Evolutionary conservation across 1,284 basidiomycete species (phyloP), one percentile per base, ranked within the genome.

Genomic region (Irpex sp.): DNA sequence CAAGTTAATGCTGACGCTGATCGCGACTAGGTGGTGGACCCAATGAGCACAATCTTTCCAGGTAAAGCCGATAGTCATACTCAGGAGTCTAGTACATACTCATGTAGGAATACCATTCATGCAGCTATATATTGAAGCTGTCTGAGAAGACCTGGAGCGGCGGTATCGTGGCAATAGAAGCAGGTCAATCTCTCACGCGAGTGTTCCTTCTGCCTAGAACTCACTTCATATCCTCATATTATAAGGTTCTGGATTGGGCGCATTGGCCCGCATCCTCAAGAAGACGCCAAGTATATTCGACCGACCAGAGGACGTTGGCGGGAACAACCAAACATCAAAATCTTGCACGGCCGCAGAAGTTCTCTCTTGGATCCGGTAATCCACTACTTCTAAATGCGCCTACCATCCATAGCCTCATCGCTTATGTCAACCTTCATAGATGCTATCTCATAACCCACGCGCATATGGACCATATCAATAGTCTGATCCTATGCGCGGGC

Each of bases 391-490:
- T 15, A 44, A 26, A 26, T 26, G 26, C 26, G 26, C 26, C 26
- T 26, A 26, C 26, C 26, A 56, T 63, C n/a, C 17, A 36, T 26
- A 15, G 38, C 44, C 19, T 17, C 51, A 40, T 59, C 34, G 13
- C 40, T 57, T 47, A 62, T 13, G 34, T 15, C 5, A 52, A 3
- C 49, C 58, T 44, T 8, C 40, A 47, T 70, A 89, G 90, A 64
- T 87, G 84, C 64, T 94, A 87, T 69, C 81, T 94, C 62, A 79
- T 94, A 68, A 89, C 89, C 4, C 93, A 94, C 75, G 87, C 89
- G 2, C 93, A 95, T 73, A 76, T 95, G 26, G 93, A 95, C 76
- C 93, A 95, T 73, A 82, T 93, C 65, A 85, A 80, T 66, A 86
- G 91, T 60, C 80, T 94, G 26, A 82, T 94, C 44, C 76, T 95